phyloP scores from a whole-genome alignment of 2,329 filamentous ascomycete genomes.

The Coleophoma crateriformis region DNA sequence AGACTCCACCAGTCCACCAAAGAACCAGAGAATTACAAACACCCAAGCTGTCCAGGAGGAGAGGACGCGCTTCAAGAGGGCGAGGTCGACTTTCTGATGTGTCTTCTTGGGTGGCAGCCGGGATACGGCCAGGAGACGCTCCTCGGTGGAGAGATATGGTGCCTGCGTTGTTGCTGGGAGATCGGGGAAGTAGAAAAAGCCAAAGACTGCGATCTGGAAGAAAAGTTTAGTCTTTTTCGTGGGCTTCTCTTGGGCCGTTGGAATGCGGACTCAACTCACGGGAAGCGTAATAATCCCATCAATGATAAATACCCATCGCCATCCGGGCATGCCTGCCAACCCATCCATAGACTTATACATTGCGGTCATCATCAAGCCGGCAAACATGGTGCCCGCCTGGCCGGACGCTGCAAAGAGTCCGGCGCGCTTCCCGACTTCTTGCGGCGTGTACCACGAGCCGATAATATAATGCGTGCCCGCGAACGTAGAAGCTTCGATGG shows the following conservation, averaged over 20 bases:
- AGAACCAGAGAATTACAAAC: conserved; percentile 58
- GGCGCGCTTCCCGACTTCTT: conserved; percentile 51
- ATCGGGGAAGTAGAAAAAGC: conserved; percentile 36
- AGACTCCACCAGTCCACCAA: conserved; percentile 47
- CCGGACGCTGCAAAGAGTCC: conserved; percentile 53
- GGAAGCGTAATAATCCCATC: conserved; percentile 48
- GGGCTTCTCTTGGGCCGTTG: too few species aligned
- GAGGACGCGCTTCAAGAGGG: conserved; percentile 47
- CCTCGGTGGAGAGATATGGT: conserved; percentile 29
- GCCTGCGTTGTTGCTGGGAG: conserved; percentile 30
- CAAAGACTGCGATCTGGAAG: conserved; percentile 38
- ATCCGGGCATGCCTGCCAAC: conserved; percentile 35
- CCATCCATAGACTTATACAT: conserved; percentile 16
- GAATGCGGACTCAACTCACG: neutral
- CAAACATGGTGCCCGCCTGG: conserved; percentile 51
- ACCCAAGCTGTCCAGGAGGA: conserved; percentile 57
- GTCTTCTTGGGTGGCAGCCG: conserved; percentile 30
- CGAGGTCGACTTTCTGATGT: conserved; percentile 29
- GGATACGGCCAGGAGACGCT: conserved; percentile 31
- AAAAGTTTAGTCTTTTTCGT: too few species aligned
- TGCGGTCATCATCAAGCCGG: conserved; percentile 49
- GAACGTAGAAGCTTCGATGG: conserved; percentile 49
- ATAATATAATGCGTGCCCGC: conserved; percentile 50
- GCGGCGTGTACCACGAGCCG: conserved; percentile 50
- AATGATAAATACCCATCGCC: conserved; percentile 43